Evolutionary conservation across 768 basidiomycete species (phyloP), one percentile per base, ranked within the genome.

Genomic region (Boletus sp.): DNA sequence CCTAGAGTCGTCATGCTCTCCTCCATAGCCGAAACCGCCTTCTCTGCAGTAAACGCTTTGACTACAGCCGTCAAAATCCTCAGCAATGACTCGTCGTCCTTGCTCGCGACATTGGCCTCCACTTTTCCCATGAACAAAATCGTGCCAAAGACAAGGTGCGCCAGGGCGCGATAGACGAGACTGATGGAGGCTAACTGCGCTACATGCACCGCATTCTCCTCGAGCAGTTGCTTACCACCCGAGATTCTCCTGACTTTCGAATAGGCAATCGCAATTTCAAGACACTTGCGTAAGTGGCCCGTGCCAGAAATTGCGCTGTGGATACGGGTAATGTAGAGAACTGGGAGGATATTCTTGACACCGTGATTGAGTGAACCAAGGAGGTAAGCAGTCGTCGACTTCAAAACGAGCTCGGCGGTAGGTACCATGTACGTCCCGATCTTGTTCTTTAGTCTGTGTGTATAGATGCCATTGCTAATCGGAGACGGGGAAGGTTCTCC

Each of bases 361-460:
- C 90, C 90, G 20, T 82, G 73, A 48, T 83, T 80, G 18, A 77
- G 68, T 2, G 69, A 57, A 2, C 90, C 87, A 42, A 92, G 72
- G 44, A 86, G 82, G 68, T 86, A 87, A 0, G 77, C 90, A 50
- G 82, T 78, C 0, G 87, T 71, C 35, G 76, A 77, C 53, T 83
- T 75, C 17, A 92, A 74, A 17, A 80, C 80, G 42, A 90, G 80
- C 69, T 92, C 89, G 0, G 89, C 89, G 3, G 90, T 92, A 1
- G 89, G 90, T 18, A 92, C 72, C 20, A 81, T 75, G 54, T 85
- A 81, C 1, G 90, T 92, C 4, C 90, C 89, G 33, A 90, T 77
- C 71, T 92, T 92, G 68, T 87, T 80, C 74, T 92, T 92, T 46
- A 91, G 77, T 14, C 89, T 79, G 69, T 92, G 90, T 2, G 88